Conservation (phyloP, 306 rosid genomes). For the Prunus fruticosa region DNA sequence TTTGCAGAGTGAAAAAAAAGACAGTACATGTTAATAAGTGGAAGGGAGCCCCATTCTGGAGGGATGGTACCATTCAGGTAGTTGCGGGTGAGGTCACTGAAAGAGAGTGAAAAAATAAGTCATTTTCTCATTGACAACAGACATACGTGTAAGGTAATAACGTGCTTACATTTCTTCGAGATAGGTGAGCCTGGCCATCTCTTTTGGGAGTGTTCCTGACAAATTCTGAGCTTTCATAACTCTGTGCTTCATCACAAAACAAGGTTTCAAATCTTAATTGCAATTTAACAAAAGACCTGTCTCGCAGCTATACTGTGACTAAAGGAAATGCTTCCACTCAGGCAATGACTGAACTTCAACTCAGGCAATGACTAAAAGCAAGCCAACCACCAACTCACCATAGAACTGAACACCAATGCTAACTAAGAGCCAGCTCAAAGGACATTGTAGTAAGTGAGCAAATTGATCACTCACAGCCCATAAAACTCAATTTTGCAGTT, state of each 20-base stretch:
- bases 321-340: neutral
- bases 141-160: neutral
- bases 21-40: slow-evolving; percentile 13
- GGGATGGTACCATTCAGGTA: slow-evolving; percentile 35
- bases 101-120: neutral
- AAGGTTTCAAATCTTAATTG: neutral
- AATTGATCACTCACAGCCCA: too few relatives aligned
- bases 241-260: slow-evolving; percentile 26
- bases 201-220: slow-evolving; percentile 51
- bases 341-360: too few relatives aligned
- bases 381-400: too few relatives aligned
- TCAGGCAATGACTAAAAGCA: too few relatives aligned
- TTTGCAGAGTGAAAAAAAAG: neutral
- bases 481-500: too few relatives aligned
- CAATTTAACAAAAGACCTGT: neutral
- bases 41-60: slow-evolving; percentile 22
- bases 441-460: too few relatives aligned
- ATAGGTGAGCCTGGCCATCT: slow-evolving; percentile 38
- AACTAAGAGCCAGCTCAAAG: too few relatives aligned
- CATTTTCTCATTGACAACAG: neutral
- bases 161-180: slow-evolving; percentile 53
- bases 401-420: too few relatives aligned
- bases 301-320: neutral
- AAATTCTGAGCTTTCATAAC: slow-evolving; percentile 43
- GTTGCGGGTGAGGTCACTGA: slow-evolving; percentile 41